A percentile compares a stretch with the other conserved stretches of the same genome.
These are phyloP conservation scores for Paxillus involutus DNA, from an alignment of 768 basidiomycete genomes.

Conservation along the genomic window DNA sequence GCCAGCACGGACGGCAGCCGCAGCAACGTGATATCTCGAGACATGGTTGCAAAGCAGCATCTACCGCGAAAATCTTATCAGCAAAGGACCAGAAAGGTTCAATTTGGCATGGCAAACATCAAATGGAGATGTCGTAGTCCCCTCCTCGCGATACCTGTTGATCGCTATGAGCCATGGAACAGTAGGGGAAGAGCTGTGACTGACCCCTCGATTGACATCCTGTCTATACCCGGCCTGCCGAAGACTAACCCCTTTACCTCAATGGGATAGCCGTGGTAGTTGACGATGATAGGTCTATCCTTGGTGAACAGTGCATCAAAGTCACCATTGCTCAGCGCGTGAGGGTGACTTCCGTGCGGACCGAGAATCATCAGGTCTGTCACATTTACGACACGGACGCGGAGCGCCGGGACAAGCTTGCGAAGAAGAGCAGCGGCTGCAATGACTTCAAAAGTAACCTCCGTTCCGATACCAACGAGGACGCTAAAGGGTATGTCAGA, in stretches of 20 bases:
- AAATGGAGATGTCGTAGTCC: conserved; percentile 82
- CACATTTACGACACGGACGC: conserved; percentile 86
- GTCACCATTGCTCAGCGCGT: conserved; percentile 58
- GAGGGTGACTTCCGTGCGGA: conserved; percentile 69
- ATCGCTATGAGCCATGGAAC: neutral
- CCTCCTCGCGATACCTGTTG: conserved; percentile 61
- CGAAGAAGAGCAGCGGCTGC: conserved; percentile 81
- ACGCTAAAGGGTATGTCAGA: conserved; percentile 42
- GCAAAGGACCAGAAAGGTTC: neutral
- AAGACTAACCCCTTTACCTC: conserved; percentile 68
- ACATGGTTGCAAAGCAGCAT: conserved; percentile 77
- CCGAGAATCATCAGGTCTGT: conserved; percentile 87
- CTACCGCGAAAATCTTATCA: conserved; percentile 28
- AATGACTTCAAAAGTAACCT: conserved; percentile 87
- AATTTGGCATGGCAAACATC: conserved; percentile 45
- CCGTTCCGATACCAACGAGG: conserved; percentile 84
- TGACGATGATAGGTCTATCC: conserved; percentile 70
- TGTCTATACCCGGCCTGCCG: conserved; percentile 48
- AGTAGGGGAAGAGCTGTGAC: conserved; percentile 7
- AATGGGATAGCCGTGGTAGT: conserved; percentile 82
- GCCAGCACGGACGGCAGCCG: conserved; percentile 57
- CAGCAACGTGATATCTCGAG: conserved; percentile 66
- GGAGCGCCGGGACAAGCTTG: conserved; percentile 64
- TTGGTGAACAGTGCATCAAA: conserved; percentile 74
- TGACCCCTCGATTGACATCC: conserved; percentile 56